These are phyloP conservation scores for Terana coerulea DNA, from an alignment of 768 basidiomycete genomes.

Conservation along the genomic window DNA sequence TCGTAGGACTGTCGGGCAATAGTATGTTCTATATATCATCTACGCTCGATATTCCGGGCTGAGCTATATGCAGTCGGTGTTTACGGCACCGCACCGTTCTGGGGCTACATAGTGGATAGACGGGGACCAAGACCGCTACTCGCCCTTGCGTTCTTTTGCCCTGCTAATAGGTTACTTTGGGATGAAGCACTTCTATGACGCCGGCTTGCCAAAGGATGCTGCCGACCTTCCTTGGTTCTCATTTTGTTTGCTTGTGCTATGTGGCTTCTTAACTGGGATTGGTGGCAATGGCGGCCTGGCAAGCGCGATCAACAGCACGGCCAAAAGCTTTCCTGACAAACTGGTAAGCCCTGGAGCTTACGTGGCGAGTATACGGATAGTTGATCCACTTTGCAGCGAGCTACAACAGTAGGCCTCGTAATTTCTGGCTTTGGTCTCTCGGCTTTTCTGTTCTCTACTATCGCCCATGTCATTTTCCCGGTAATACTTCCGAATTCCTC, in stretches of 20 bases:
- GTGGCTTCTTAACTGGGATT: slow-evolving; percentile 68
- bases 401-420: slow-evolving; percentile 72
- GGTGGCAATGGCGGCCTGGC: slow-evolving; percentile 73
- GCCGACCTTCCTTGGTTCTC: slow-evolving; percentile 34
- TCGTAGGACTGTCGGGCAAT: slow-evolving; percentile 79
- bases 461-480: slow-evolving; percentile 69
- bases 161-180: slow-evolving; percentile 73
- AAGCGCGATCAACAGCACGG: slow-evolving; percentile 75
- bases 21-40: slow-evolving; percentile 35
- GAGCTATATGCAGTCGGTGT: slow-evolving; percentile 55
- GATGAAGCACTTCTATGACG: slow-evolving; percentile 64
- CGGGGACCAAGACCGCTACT: slow-evolving; percentile 71
- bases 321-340: slow-evolving; percentile 74
- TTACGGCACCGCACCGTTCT: slow-evolving; percentile 70
- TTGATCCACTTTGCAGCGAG: slow-evolving; percentile 45
- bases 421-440: slow-evolving; percentile 88
- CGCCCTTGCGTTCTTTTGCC: slow-evolving; percentile 48
- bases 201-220: slow-evolving; percentile 31
- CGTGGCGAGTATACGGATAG: background rate
- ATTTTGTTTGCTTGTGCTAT: slow-evolving; percentile 52
- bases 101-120: slow-evolving; percentile 75
- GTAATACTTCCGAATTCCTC: slow-evolving; percentile 75
- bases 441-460: slow-evolving; percentile 82
- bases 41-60: background rate
- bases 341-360: slow-evolving; percentile 47